Percentiles rank a stretch among this genome's conserved stretches.
Evolutionary conservation across 1,284 basidiomycete genomes (phyloP).

Genomic region (Rhodotorula sp.): DNA sequence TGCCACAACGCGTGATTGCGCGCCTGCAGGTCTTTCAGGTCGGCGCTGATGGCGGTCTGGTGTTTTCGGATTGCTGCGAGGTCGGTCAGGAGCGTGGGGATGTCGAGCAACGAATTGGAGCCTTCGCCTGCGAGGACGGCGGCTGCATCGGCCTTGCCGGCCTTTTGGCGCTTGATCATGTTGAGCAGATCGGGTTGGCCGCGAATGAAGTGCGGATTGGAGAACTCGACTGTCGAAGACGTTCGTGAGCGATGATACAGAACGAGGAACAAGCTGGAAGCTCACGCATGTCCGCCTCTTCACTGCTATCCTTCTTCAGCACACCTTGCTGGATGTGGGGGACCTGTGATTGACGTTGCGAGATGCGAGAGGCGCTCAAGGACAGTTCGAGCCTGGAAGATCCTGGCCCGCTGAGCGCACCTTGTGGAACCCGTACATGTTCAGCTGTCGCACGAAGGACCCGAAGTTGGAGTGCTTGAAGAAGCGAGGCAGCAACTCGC

Average conservation of each 20-base stretch:
- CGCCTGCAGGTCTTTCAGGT: constrained; percentile 81
- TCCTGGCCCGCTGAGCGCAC: constrained; percentile 6
- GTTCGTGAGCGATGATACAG: not conserved
- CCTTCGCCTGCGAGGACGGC: constrained; percentile 27
- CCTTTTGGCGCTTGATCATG: constrained; percentile 77
- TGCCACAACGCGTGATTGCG: constrained; percentile 90
- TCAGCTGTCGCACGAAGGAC: constrained; percentile 91
- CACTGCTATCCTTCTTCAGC: constrained; percentile 64
- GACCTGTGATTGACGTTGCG: constrained; percentile 54
- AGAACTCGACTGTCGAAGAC: constrained; percentile 59
- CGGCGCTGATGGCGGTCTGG: constrained; percentile 81
- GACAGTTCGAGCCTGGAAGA: not conserved
- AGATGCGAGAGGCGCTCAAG: not conserved
- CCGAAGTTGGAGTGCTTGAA: constrained; percentile 96
- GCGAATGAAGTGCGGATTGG: constrained; percentile 82
- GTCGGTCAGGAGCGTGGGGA: constrained; percentile 72
- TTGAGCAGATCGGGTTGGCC: constrained; percentile 87
- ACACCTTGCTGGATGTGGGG: constrained; percentile 95
- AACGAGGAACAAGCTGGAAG: not conserved
- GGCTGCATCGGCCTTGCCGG: constrained; percentile 13
- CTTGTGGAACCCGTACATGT: constrained; percentile 87
- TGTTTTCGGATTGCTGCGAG: constrained; percentile 87
- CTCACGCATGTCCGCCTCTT: constrained; percentile 78
- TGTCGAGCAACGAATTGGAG: constrained; percentile 55
- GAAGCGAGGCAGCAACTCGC: constrained; percentile 84